These are phyloP conservation scores for Apiospora marii DNA, from an alignment of 2,329 filamentous ascomycete species.

Conservation along the genomic window DNA sequence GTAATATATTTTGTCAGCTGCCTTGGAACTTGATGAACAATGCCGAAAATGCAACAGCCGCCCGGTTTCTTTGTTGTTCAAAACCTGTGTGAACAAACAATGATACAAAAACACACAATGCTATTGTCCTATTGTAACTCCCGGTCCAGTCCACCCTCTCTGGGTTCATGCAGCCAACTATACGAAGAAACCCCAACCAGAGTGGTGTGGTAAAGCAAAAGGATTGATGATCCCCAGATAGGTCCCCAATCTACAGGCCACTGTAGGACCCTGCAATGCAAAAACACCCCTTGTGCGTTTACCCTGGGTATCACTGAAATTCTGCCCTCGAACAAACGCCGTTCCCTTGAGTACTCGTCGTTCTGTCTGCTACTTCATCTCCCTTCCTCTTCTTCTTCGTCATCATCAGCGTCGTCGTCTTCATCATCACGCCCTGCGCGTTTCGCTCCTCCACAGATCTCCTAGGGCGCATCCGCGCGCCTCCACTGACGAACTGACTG, in stretches of 20 bases:
- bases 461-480: neutral
- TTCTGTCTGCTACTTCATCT: neutral
- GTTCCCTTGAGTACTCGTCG: conserved; percentile 5
- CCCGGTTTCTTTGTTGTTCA: conserved; percentile 6
- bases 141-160: conserved; percentile 1
- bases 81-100: conserved; percentile 5
- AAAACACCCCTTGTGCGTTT: conserved; percentile 23
- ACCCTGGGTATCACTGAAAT: conserved; percentile 26
- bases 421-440: conserved; percentile 19
- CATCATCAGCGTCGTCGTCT: conserved; percentile 12
- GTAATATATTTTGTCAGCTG: neutral
- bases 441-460: neutral
- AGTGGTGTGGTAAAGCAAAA: neutral
- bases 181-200: neutral
- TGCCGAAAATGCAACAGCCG: neutral
- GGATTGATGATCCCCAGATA: neutral
- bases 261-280: conserved; percentile 9
- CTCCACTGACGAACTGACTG: neutral
- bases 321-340: conserved; percentile 25
- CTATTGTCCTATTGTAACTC: conserved; percentile 20
- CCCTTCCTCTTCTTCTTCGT: neutral
- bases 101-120: conserved; percentile 5
- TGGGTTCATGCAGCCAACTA: conserved; percentile 18
- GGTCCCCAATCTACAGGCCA: neutral
- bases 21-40: neutral